A percentile compares a stretch with the other conserved stretches of the same genome.
These are phyloP conservation scores for Gaultheria prostrata DNA, from an alignment of 148 eudicot genomes.

Conservation along the genomic window DNA sequence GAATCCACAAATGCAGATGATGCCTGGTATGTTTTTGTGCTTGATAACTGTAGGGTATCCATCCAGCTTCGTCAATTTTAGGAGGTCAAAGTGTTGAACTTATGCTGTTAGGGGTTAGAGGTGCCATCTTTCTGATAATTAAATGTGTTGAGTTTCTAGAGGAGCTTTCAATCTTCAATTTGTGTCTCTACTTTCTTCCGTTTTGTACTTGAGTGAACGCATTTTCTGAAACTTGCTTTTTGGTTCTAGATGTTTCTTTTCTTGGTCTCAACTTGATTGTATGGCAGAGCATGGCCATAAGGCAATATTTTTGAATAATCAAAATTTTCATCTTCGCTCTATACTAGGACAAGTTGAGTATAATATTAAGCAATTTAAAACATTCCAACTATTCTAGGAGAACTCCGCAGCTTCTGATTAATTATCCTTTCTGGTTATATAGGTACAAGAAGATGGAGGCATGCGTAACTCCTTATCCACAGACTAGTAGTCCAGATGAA, in stretches of 20 bases:
- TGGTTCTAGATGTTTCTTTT: not conserved
- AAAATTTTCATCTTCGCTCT: not conserved
- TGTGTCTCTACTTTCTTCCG: not conserved
- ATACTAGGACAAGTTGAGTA: not conserved
- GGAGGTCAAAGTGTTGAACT: not conserved
- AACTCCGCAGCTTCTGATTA: not conserved
- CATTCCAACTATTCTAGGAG: not conserved
- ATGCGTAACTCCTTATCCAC: constrained; percentile 52
- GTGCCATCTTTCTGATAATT: not conserved
- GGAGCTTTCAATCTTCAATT: not conserved
- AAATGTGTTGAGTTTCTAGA: not conserved
- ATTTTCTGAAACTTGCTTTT: not conserved
- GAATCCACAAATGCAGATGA: constrained; percentile 40
- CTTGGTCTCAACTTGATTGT: not conserved
- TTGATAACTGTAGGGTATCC: not conserved
- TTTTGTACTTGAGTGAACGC: not conserved
- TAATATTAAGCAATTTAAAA: not conserved
- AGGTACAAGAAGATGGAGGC: constrained; percentile 59
- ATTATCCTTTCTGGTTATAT: not conserved
- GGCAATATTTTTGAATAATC: not conserved
- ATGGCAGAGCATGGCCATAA: not conserved
- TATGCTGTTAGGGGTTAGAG: not conserved
- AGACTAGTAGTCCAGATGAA: constrained; percentile 31
- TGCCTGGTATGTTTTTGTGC: constrained; percentile 35
- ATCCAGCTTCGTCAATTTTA: not conserved